These are phyloP conservation scores for Linum usitatissimum DNA, from an alignment of 345 rosid species.

Conservation along the genomic window DNA sequence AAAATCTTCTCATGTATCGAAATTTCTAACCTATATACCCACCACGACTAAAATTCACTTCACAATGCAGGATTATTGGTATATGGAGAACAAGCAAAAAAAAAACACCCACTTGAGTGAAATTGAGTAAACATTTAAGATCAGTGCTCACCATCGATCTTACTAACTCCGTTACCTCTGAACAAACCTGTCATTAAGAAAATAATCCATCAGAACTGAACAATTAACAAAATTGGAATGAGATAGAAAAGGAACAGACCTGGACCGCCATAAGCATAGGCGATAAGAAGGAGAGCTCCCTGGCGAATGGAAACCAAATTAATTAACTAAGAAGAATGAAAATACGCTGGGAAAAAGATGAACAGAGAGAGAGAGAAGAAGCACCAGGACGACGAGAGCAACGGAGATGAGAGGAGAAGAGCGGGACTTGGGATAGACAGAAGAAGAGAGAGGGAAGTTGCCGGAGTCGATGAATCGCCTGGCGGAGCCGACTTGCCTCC, in stretches of 20 bases:
- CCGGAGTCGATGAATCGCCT: constrained; percentile 24
- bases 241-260: constrained; percentile 18
- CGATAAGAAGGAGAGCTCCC: constrained; percentile 26
- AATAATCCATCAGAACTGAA: neutral
- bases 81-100: neutral
- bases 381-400: constrained; percentile 22
- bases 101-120: too few relatives aligned
- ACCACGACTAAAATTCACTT: neutral
- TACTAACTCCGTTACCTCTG: constrained; percentile 16
- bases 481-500: constrained; percentile 24
- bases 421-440: constrained; percentile 18
- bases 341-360: neutral
- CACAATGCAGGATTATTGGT: neutral
- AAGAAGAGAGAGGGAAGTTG: neutral
- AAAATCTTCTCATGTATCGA: too few relatives aligned
- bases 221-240: neutral
- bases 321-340: neutral
- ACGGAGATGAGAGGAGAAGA: constrained; percentile 23
- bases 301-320: constrained; percentile 4
- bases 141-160: constrained; percentile 27
- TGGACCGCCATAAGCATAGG: constrained; percentile 22
- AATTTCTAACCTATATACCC: neutral
- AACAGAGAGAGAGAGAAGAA: neutral
- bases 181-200: neutral
- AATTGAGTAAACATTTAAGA: neutral